Evolutionary conservation across 257 asterid genomes (phyloP), one percentile per base, ranked within the genome.

Genomic region (Solanum tarijense): DNA sequence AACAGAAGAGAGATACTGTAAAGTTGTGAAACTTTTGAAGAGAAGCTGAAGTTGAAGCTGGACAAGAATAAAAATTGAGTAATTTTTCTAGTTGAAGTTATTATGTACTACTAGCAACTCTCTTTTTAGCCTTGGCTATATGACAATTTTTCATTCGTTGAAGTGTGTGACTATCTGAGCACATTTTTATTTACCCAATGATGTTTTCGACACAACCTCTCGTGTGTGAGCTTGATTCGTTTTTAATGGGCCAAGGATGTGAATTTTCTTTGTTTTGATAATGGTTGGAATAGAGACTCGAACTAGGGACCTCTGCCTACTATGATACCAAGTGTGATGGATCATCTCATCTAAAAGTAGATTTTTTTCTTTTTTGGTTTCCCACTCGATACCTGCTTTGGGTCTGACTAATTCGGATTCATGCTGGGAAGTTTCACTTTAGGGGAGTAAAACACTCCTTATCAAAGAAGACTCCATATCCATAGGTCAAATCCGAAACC

Each of bases 181-280:
- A 18, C 5, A 6, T 0, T 16, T 72, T 72, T 32, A 72, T 32
- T 72, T 32, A 71, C 78, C 0, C 0, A 4, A 16, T 31, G 0
- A 16, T 32, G 25, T 31, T 0, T 7, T 71, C 0, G 1, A 0
- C 25, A 1, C 3, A 6, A 1, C 41, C 41, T 16, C 39, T 8
- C 7, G 12, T 16, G 79, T 72, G 43, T 32, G 43, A 72, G 14
- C 23, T 8, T 8, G 43, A 9, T 32, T 71, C 25, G 0, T 29
- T 69, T 7, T 71, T 4, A 34, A 71, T 71, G 78, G 39, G 39
- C 2, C 0, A 71, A 71, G 39, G 1, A 3, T 27, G 36, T 68
- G 36, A 27, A 27, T 12, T 5, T 27, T 68, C 20, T 68, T 65
- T 27, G 35, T 68, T 6, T 68, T 12, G 21, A 68, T 27, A 6